Percentiles rank a stretch among this genome's conserved stretches.
phyloP scores from a whole-genome alignment of 2,329 filamentous ascomycete species.

The Drechslerella stenobrocha region DNA sequence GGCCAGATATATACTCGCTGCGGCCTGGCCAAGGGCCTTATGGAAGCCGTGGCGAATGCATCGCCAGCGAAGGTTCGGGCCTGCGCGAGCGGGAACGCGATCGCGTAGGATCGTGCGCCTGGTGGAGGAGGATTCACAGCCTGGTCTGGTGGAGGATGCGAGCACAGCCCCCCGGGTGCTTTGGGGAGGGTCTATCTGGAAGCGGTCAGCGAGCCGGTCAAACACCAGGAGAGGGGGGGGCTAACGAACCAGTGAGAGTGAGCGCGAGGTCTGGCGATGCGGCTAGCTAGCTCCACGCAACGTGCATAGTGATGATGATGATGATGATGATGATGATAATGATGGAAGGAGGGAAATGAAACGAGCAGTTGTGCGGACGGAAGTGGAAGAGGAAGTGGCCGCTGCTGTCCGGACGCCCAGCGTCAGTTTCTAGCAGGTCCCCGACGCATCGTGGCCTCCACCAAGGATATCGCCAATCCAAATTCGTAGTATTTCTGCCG shows the following conservation, averaged over 20 bases:
- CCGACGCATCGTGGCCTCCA: too few relatives aligned
- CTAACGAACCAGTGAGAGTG: not conserved
- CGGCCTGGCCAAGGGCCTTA: not conserved
- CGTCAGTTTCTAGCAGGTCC: slow-evolving; percentile 1
- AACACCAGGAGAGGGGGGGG: not conserved
- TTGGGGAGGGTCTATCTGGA: too few relatives aligned
- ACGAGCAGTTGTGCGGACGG: not conserved
- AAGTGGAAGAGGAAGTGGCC: not conserved
- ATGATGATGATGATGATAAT: not conserved
- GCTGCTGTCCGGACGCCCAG: not conserved
- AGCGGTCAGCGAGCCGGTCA: too few relatives aligned
- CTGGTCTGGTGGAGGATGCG: too few relatives aligned
- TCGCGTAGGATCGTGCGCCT: not conserved
- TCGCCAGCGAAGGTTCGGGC: not conserved
- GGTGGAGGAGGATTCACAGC: slow-evolving; percentile 1
- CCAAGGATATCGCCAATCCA: too few relatives aligned
- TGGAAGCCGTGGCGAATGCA: not conserved
- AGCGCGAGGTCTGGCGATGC: not conserved
- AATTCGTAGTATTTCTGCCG: too few relatives aligned
- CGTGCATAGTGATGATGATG: not conserved
- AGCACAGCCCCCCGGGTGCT: too few relatives aligned
- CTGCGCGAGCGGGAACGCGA: not conserved
- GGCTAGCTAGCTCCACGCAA: not conserved
- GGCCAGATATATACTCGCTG: not conserved
- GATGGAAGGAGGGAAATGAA: not conserved